Percentiles rank a stretch among this genome's conserved stretches.
Conservation (phyloP, 169 alveolate genomes). For the Cyclospora cayetanensis region DNA sequence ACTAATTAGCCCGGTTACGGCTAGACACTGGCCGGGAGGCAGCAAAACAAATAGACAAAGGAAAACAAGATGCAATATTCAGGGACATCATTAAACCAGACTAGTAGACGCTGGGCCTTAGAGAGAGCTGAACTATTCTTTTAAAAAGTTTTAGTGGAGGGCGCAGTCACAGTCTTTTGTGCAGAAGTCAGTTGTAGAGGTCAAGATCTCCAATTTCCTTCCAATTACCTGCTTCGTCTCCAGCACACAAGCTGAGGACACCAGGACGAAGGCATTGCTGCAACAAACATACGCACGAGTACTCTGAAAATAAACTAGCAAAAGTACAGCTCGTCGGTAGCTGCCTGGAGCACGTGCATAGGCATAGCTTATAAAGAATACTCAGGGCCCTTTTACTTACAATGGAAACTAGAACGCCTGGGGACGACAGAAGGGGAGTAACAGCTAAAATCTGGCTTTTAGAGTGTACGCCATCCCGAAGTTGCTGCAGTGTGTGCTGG, state of each 20-base stretch:
- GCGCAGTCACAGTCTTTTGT: too few species aligned
- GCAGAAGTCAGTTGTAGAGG: not conserved
- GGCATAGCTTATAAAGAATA: not conserved
- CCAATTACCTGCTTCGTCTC: not conserved
- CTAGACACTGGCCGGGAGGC: too few species aligned
- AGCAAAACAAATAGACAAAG: too few species aligned
- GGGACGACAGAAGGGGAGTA: not conserved
- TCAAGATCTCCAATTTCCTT: not conserved
- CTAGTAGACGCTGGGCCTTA: too few species aligned
- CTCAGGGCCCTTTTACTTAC: not conserved
- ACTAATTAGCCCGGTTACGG: too few species aligned
- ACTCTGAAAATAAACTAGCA: too few species aligned
- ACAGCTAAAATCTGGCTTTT: conserved; percentile 6
- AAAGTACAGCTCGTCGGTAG: not conserved
- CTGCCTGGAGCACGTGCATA: not conserved
- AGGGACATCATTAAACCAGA: too few species aligned
- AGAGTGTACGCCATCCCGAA: not conserved
- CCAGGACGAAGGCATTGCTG: conserved; percentile 4
- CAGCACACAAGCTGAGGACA: not conserved
- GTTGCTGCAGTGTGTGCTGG: not conserved
- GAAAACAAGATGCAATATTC: too few species aligned
- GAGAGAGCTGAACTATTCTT: too few species aligned
- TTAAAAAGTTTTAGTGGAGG: too few species aligned
- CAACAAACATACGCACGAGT: too few species aligned
- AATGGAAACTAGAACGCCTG: not conserved